These are phyloP conservation scores for Myriangium duriaei DNA, from an alignment of 2,329 filamentous ascomycete genomes.

Conservation along the genomic window DNA sequence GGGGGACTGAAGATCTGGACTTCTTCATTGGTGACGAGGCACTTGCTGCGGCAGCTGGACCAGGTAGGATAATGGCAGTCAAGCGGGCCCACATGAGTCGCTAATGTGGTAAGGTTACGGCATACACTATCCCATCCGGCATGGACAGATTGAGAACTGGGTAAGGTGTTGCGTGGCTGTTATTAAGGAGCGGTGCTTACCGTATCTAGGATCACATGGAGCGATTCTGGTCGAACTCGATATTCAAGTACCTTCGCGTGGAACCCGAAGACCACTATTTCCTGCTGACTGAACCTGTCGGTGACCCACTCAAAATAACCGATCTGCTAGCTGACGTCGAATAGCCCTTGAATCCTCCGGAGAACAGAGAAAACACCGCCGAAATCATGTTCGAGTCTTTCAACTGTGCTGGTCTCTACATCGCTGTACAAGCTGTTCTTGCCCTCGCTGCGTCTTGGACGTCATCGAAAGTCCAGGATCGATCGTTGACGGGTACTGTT, in stretches of 20 bases:
- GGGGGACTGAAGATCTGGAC: constrained; percentile 93
- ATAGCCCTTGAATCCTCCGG: constrained; percentile 89
- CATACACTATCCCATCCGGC: constrained; percentile 91
- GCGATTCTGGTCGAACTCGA: constrained; percentile 99
- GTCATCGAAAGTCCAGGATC: constrained; percentile 91
- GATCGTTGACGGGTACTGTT: constrained; percentile 90
- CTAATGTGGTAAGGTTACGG: constrained; percentile 57
- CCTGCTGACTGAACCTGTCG: constrained; percentile 87
- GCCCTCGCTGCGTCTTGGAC: constrained; percentile 97
- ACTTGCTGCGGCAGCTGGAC: constrained; percentile 67
- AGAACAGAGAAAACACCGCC: constrained; percentile 97
- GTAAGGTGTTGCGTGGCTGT: constrained; percentile 35
- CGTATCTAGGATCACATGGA: constrained; percentile 82
- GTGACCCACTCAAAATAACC: constrained; percentile 21
- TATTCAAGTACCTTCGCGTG: constrained; percentile 97
- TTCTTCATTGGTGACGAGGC: constrained; percentile 99
- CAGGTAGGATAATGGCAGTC: constrained; percentile 43
- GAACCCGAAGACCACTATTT: constrained; percentile 99
- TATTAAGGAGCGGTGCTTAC: constrained; percentile 10
- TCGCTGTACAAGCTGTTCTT: constrained; percentile 93
- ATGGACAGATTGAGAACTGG: constrained; percentile 99
- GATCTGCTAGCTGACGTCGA: background rate
- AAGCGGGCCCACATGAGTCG: constrained; percentile 1
- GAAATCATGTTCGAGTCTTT: constrained; percentile 99
- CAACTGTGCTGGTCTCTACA: constrained; percentile 97